Conservation (phyloP, 306 rosid genomes). For the Leucaena leucocephala region DNA sequence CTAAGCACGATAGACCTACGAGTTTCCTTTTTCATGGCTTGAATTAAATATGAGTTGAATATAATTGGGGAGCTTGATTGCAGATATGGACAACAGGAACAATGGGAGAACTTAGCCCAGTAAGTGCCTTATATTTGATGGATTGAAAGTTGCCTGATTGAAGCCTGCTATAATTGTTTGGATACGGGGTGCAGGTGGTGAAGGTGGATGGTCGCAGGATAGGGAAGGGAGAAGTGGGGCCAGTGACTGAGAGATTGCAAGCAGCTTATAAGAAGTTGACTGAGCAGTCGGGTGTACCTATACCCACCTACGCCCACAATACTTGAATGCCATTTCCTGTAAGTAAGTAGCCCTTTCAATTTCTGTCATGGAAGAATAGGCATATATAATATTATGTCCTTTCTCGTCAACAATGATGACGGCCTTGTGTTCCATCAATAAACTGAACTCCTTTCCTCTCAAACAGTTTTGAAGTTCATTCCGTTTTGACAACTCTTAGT, state of each 20-base stretch:
- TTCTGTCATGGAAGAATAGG: background rate
- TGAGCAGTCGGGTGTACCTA: constrained; percentile 62
- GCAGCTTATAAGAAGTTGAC: constrained; percentile 72
- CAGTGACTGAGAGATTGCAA: constrained; percentile 70
- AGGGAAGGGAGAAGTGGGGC: constrained; percentile 81
- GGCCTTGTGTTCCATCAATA: background rate
- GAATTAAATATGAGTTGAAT: constrained; percentile 13
- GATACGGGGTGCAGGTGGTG: constrained; percentile 57
- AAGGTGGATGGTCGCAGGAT: constrained; percentile 87
- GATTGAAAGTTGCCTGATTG: constrained; percentile 6
- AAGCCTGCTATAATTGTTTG: background rate
- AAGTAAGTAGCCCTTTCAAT: background rate
- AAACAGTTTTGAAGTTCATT: no score
- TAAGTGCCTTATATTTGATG: constrained; percentile 39
- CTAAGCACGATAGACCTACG: background rate
- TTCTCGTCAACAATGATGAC: no score
- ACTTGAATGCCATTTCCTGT: constrained; percentile 14
- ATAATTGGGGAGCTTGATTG: constrained; percentile 31
- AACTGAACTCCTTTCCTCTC: no score
- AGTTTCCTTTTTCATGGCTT: background rate
- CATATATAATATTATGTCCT: background rate
- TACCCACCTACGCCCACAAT: constrained; percentile 43
- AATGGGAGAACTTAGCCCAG: constrained; percentile 92
- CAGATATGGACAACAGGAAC: constrained; percentile 96
- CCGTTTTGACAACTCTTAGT: no score